A percentile compares a stretch with the other conserved stretches of the same genome.
Conservation (phyloP, 257 asterid species). For the Ocimum tenuiflorum region DNA sequence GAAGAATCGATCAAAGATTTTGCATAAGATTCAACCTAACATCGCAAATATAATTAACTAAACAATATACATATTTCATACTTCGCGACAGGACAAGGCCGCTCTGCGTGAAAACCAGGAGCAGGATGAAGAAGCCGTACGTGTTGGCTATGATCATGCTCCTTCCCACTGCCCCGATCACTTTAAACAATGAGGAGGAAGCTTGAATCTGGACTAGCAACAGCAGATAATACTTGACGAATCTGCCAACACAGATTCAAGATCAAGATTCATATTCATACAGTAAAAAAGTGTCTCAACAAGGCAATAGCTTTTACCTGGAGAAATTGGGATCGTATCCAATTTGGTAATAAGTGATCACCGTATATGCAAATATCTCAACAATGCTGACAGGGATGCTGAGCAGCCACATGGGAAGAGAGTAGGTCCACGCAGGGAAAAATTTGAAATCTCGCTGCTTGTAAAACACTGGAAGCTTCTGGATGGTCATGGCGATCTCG, state of each 20-base stretch:
- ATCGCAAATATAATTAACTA: too few relatives aligned
- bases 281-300: too few relatives aligned
- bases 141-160: constrained; percentile 48
- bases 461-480: constrained; percentile 45
- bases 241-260: constrained; percentile 22
- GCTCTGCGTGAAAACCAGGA: constrained; percentile 31
- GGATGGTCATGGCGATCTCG: constrained; percentile 34
- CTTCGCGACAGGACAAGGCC: constrained; percentile 52
- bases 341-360: constrained; percentile 41
- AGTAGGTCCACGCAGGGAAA: constrained; percentile 46
- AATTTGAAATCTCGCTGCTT: constrained; percentile 43
- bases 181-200: constrained; percentile 44
- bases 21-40: background rate
- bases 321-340: constrained; percentile 42
- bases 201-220: constrained; percentile 33
- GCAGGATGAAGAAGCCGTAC: constrained; percentile 38
- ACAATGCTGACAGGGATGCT: constrained; percentile 29
- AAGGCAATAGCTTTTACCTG: constrained; percentile 23
- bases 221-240: constrained; percentile 36
- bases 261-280: background rate
- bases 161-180: constrained; percentile 51
- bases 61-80: constrained; percentile 2
- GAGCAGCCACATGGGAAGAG: constrained; percentile 32
- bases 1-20: background rate
- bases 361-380: constrained; percentile 29